Evolutionary conservation across 139 green algal species (phyloP), one percentile per base, ranked within the genome.

Genomic region (Micractinium sp.): DNA sequence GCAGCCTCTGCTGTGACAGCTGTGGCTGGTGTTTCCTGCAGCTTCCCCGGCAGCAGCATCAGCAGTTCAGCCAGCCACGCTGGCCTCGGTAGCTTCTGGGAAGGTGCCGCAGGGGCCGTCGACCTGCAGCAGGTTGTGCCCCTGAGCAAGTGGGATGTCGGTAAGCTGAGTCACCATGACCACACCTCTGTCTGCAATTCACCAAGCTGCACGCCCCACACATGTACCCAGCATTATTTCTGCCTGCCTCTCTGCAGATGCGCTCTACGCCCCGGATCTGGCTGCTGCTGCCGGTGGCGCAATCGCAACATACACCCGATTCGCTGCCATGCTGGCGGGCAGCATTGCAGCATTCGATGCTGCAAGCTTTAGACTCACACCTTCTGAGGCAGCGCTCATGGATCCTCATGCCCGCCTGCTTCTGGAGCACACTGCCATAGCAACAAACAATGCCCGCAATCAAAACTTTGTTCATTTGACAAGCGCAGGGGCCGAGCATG

Each of bases 381-480:
- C 18, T 2, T 23, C 66, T 1, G 96, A 98, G 87, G 93, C 93
- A 0, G 79, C 87, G 0, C 41, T 93, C 1, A 95, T 98, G 94
- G 96, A 98, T 76, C 95, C 95, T 0, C 94, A 97, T 84, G 88
- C 93, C 84, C 93, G 95, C 36, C n/a, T 97, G 67, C 93, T 97
- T 77, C 89, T 97, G 79, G 86, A 95, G 73, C 87, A 88, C 82
- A 9, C 89, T 82, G 35, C 81, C 81, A 82, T 92, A 29, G 94
- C 92, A 20, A 1, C 67, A 27, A 69, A n/a, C 0, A 85, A 90
- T 27, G 78, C 89, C 4, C 16, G 73, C 35, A 12, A 13, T 25
- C 41, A 79, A 31, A 7, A 16, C 23, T 33, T 33, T 3, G 18
- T 1, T 29, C 83, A 47, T 35, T 35, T 56, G 47, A 16, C 47